Evolutionary conservation across 768 basidiomycete genomes (phyloP).

Genomic region (Rhizopogon roseolus): DNA sequence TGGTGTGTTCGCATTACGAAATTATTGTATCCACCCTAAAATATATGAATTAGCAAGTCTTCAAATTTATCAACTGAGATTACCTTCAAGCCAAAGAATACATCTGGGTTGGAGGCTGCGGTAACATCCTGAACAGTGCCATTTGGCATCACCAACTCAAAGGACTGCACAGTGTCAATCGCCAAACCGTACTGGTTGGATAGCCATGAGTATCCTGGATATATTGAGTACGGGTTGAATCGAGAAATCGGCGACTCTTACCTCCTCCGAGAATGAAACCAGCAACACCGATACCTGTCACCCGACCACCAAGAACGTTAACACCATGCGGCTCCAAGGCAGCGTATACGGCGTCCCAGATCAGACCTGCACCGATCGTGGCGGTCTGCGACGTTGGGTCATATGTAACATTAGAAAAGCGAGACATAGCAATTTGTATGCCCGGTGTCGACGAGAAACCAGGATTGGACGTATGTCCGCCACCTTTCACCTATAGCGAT

Average conservation of each 20-base stretch:
- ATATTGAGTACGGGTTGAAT: constrained; percentile 11
- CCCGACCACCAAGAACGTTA: constrained; percentile 54
- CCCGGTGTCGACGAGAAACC: constrained; percentile 54
- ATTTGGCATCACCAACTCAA: constrained; percentile 51
- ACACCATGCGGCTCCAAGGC: constrained; percentile 39
- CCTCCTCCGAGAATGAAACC: constrained; percentile 54
- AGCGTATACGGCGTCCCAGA: constrained; percentile 65
- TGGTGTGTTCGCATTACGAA: constrained; percentile 26
- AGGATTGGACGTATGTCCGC: constrained; percentile 49
- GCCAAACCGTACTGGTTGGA: constrained; percentile 56
- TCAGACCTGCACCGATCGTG: constrained; percentile 35
- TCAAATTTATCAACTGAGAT: background rate
- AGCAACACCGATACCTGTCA: constrained; percentile 50
- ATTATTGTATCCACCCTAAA: constrained; percentile 56
- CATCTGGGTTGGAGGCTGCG: constrained; percentile 23
- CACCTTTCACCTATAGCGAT: constrained; percentile 45
- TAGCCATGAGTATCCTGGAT: constrained; percentile 51
- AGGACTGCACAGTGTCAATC: constrained; percentile 45
- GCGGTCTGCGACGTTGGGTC: constrained; percentile 32
- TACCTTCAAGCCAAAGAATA: constrained; percentile 37
- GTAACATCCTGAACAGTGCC: constrained; percentile 36
- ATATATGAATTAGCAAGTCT: background rate
- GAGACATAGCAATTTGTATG: constrained; percentile 49
- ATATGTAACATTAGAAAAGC: constrained; percentile 42
- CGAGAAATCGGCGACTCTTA: constrained; percentile 18